Percentiles rank a stretch among this genome's conserved stretches.
Evolutionary conservation across 2,329 filamentous ascomycete genomes (phyloP).

Genomic region (Ambrosiella cleistominuta): DNA sequence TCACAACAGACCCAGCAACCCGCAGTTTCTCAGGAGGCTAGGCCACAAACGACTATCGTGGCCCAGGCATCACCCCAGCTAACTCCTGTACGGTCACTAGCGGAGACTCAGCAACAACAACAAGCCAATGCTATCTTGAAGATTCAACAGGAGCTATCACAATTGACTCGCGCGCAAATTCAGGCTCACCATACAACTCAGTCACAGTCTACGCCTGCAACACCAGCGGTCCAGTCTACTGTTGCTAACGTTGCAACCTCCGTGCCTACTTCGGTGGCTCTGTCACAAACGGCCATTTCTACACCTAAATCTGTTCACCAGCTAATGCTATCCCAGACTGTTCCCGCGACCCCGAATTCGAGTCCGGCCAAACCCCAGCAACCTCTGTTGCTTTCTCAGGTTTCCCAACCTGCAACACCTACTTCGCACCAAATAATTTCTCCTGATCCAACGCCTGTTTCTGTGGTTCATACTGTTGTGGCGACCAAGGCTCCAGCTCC

Average conservation of each 20-base stretch:
- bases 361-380: background rate
- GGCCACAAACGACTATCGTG: slow-evolving; percentile 6
- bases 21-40: slow-evolving; percentile 1
- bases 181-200: background rate
- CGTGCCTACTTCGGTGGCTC: background rate
- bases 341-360: background rate
- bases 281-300: background rate
- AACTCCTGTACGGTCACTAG: background rate
- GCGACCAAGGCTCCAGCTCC: background rate
- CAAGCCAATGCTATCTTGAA: slow-evolving; percentile 7
- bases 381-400: background rate
- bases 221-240: background rate
- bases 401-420: background rate
- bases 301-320: slow-evolving; percentile 5
- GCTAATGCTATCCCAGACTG: slow-evolving; percentile 6
- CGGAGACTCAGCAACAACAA: slow-evolving; percentile 9
- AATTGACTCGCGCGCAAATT: slow-evolving; percentile 6
- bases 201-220: background rate
- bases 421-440: background rate
- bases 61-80: background rate
- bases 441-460: background rate
- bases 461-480: background rate
- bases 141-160: slow-evolving; percentile 10
- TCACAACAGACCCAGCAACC: background rate
- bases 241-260: background rate